phyloP scores from a whole-genome alignment of 495 filamentous ascomycete species.

The Baudoinia panamericana region DNA sequence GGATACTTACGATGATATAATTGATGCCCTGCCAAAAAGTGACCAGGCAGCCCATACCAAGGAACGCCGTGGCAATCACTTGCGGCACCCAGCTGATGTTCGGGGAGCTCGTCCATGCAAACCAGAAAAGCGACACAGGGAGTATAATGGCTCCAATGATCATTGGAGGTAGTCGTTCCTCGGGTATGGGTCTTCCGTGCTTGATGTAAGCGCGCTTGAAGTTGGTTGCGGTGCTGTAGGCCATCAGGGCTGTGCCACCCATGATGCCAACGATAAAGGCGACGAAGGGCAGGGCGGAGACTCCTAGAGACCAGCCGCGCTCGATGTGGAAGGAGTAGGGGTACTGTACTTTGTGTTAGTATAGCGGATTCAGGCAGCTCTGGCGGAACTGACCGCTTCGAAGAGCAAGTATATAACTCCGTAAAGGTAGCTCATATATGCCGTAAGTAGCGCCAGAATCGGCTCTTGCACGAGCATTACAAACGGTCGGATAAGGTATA shows the following conservation, averaged over 20 bases:
- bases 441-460: slow-evolving; percentile 40
- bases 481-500: slow-evolving; percentile 47
- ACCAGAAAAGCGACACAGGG: slow-evolving; percentile 28
- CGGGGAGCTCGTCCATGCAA: slow-evolving; percentile 26
- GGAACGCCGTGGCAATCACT: slow-evolving; percentile 24
- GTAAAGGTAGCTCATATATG: slow-evolving; percentile 32
- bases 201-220: slow-evolving; percentile 18
- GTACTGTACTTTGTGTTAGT: slow-evolving; percentile 10
- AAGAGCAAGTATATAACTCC: slow-evolving; percentile 29
- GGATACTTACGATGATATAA: slow-evolving; percentile 34
- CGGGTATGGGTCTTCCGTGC: slow-evolving; percentile 21
- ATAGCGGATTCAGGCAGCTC: too few relatives aligned
- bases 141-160: slow-evolving; percentile 24
- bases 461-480: slow-evolving; percentile 48
- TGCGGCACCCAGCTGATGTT: slow-evolving; percentile 24
- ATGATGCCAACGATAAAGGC: slow-evolving; percentile 11
- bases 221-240: slow-evolving; percentile 13
- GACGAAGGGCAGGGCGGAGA: slow-evolving; percentile 27
- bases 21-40: slow-evolving; percentile 39
- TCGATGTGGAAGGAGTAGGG: slow-evolving; percentile 25
- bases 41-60: slow-evolving; percentile 24
- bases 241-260: slow-evolving; percentile 9
- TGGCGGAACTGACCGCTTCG: slow-evolving; percentile 17
- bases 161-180: slow-evolving; percentile 28
- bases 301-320: slow-evolving; percentile 24